These are phyloP conservation scores for Galeopsis tetrahit DNA, from an alignment of 257 asterid species.

Conservation along the genomic window DNA sequence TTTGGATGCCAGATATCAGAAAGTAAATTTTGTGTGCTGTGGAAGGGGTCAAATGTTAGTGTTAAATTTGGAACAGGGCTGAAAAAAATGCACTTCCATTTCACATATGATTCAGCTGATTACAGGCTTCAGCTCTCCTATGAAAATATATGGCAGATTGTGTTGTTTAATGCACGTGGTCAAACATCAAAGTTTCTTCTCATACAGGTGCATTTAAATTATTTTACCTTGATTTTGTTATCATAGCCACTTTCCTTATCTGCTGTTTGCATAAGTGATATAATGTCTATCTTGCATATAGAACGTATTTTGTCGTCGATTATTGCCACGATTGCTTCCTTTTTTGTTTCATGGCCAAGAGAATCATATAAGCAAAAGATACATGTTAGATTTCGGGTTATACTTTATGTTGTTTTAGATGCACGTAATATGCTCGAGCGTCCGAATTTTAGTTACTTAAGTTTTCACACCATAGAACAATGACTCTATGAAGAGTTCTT, in stretches of 20 bases:
- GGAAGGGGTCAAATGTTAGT: conserved; percentile 44
- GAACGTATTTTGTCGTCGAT: neutral
- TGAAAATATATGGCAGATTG: conserved; percentile 78
- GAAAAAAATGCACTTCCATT: conserved; percentile 55
- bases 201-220: conserved; percentile 65
- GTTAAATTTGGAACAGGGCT: conserved; percentile 65
- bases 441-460: neutral
- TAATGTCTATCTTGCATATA: neutral
- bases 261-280: neutral
- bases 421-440: neutral
- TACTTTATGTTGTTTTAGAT: neutral
- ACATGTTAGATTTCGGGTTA: neutral
- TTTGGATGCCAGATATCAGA: conserved; percentile 71
- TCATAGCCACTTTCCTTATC: neutral
- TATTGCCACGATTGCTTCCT: neutral
- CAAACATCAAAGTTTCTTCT: conserved; percentile 48
- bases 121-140: conserved; percentile 77
- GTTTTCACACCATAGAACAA: neutral
- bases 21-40: conserved; percentile 54
- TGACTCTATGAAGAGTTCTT: neutral
- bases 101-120: conserved; percentile 35
- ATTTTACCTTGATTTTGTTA: neutral
- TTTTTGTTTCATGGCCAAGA: neutral
- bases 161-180: conserved; percentile 43
- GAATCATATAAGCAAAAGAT: neutral